Evolutionary conservation across 2,329 filamentous ascomycete species (phyloP).

Genomic region (Zymoseptoria tritici): DNA sequence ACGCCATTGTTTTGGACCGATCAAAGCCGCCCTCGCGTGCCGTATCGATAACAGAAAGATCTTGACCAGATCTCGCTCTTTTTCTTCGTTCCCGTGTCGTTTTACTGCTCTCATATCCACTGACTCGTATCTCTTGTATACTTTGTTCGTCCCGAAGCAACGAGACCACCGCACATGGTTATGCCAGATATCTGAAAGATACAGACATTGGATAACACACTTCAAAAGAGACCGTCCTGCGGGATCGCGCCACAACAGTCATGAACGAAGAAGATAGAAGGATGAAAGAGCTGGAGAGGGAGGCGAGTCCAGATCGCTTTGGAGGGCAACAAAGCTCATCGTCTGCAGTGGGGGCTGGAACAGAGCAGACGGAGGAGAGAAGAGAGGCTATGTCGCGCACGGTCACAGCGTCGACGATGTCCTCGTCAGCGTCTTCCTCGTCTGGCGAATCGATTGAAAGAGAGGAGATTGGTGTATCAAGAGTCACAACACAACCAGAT

Average conservation of each 20-base stretch:
- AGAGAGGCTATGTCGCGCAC: conserved; percentile 49
- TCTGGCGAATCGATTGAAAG: conserved; percentile 30
- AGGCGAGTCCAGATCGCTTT: conserved; percentile 43
- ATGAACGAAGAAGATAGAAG: conserved; percentile 50
- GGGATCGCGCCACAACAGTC: conserved; percentile 31
- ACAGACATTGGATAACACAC: neutral
- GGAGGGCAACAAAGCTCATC: conserved; percentile 6
- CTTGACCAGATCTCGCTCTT: neutral
- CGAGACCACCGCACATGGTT: neutral
- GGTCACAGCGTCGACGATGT: conserved; percentile 44
- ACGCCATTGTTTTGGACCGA: neutral
- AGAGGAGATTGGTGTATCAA: conserved; percentile 47
- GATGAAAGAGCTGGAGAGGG: conserved; percentile 48
- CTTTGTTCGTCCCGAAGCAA: neutral
- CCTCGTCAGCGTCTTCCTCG: conserved; percentile 37
- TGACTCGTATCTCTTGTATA: neutral
- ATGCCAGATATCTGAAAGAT: neutral
- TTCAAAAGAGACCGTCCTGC: neutral
- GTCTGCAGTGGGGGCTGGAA: conserved; percentile 31
- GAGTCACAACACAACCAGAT: conserved; percentile 52
- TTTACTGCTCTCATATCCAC: neutral
- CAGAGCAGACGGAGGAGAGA: conserved; percentile 33
- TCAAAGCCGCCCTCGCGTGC: neutral
- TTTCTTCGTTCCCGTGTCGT: neutral
- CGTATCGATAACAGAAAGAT: neutral